Evolutionary conservation across 75 land plant species (phyloP), one percentile per base, ranked within the genome.

Genomic region (Cunninghamia lanceolata): DNA sequence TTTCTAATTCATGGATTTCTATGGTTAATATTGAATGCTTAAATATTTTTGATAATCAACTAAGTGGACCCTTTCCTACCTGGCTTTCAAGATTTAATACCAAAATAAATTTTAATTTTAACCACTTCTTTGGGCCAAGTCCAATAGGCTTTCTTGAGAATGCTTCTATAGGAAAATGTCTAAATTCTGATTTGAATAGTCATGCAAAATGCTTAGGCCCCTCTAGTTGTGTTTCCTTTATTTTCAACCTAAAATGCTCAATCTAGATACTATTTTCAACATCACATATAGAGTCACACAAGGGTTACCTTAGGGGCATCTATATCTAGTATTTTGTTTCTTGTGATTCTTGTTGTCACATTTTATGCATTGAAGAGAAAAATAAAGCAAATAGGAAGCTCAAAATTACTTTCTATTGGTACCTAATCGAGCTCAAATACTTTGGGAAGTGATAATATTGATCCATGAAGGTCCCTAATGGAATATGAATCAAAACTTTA

Each of bases 401-500:
- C 40, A 39, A 42, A 38, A 8, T 19, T 76, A 42, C 79, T 39
- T 76, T 25, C 8, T 3, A 25, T 16, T 19, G 1, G 19, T 0
- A 39, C 79, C 39, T 42, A 76, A 42, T 39, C 43, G 39, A 76
- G 79, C 42, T 38, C 79, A 76, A 42, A 76, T 76, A 19, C 42
- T 19, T 13, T 36, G 34, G 79, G 36, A 76, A 76, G 39, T 9
- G 39, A 76, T 38, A 16, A 34, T 76, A 34, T 19, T 34, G 83
- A 46, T n/a, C 53, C 53, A 82, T 82, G 83, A 53, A 82, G 21
- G 35, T 82, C 25, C 53, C 32, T 46, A 82, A 91, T 82, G 97
- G 96, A 36, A 92, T 97, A 7, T 92, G 91, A 83, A 82, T n/a
- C 81, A 93, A 52, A 86, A 89, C 85, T 97, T 97, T 82, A 86